Base-by-base conservation (phyloP, 805 yeast species). In the Saccharomyces jurei region DNA sequence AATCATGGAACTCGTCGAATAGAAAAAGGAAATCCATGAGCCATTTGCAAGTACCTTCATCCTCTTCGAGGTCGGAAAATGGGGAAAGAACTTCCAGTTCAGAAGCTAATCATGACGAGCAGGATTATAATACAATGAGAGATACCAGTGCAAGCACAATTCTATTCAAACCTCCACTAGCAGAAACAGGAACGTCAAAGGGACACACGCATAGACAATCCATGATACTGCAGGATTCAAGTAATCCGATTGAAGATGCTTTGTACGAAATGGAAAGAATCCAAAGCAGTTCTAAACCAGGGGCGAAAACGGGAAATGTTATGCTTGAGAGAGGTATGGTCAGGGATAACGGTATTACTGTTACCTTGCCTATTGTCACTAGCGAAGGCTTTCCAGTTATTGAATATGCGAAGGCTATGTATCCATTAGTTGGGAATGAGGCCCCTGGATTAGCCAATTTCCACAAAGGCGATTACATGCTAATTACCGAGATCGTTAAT, bases 1-100 rank as follows among this genome's bases (percentile, higher is more conserved):
- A 68, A 53, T 69, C 72, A 5, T 69, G 72, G 72, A 69, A 69
- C 50, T 68, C 71, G 3, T 59, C 63, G 8, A 65, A 66, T 52
- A 64, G 71, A 55, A 66, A 65, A 51, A 53, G 71, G 21, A 69
- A 67, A 56, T 69, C 70, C 2, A 56, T 65, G 56, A 61, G 61
- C 50, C 58, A 63, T 31, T 52, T 63, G 25, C 58, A 60, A 30
- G 54, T 54, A 25, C 51, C 56, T 25, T 25, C 52, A 22, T 30
- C 48, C 26, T 14, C 52, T 14, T 30, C 52, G 8, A 44, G 28
- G 14, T 49, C 28, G 44, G 29, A 22, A 1, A 17, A 17, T n/a
- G 25, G 31, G 31, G 44, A 21, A 22, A 21, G 36, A 31, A 49
- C 50, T 1, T 28, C 25, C 6, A 14, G 8, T n/a, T 48, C 36